Evolutionary conservation across 345 rosid species (phyloP).

Genomic region (Murraya koenigii): DNA sequence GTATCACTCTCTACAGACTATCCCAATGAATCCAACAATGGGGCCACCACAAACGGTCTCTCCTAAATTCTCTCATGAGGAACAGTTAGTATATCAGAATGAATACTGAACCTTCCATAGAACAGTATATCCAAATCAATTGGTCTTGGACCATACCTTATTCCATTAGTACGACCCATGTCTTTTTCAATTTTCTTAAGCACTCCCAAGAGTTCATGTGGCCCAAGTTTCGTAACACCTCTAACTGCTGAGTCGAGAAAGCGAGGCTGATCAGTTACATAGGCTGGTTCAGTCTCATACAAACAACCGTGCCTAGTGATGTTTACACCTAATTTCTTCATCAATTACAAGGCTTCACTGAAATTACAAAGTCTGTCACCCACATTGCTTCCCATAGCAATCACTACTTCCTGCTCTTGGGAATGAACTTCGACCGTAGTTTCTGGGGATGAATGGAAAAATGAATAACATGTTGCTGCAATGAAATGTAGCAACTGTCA

Average conservation of each 20-base stretch:
- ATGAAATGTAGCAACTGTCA: not conserved
- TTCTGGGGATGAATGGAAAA: slow-evolving; percentile 37
- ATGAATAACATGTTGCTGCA: slow-evolving; percentile 36
- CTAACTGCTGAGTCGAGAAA: slow-evolving; percentile 89
- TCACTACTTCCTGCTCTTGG: slow-evolving; percentile 73
- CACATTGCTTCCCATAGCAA: slow-evolving; percentile 90
- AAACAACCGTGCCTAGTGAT: slow-evolving; percentile 74
- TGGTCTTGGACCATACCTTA: slow-evolving; percentile 85
- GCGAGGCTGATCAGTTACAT: slow-evolving; percentile 81
- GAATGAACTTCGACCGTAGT: slow-evolving; percentile 48
- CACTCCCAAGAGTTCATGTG: slow-evolving; percentile 64
- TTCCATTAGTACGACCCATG: slow-evolving; percentile 73
- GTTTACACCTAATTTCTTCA: slow-evolving; percentile 59
- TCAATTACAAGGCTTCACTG: slow-evolving; percentile 56
- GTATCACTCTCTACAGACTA: slow-evolving; percentile 59
- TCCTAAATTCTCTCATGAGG: slow-evolving; percentile 94
- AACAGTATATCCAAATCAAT: slow-evolving; percentile 89
- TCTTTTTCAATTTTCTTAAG: slow-evolving; percentile 78
- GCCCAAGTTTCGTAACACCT: slow-evolving; percentile 74
- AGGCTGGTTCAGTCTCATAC: slow-evolving; percentile 87
- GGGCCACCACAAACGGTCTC: slow-evolving; percentile 91
- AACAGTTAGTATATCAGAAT: slow-evolving; percentile 56
- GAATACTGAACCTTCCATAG: slow-evolving; percentile 61
- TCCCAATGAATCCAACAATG: slow-evolving; percentile 83
- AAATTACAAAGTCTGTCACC: slow-evolving; percentile 71